Evolutionary conservation across 2,329 filamentous ascomycete genomes (phyloP).

Genomic region (Furcasterigmium sp.): DNA sequence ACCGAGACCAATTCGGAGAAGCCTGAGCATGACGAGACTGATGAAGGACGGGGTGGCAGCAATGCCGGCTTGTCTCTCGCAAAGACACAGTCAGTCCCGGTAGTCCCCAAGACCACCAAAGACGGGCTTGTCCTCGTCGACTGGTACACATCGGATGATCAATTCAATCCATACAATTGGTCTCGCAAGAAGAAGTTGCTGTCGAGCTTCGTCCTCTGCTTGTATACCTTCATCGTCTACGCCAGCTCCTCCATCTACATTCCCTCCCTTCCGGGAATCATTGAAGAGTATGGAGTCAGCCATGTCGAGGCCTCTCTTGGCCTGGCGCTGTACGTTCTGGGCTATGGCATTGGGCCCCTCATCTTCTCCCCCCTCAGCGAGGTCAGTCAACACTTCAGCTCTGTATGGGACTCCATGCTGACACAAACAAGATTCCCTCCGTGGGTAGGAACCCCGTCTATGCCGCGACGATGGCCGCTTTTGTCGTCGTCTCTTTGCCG

Average conservation of each 20-base stretch:
- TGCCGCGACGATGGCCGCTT: slow-evolving; percentile 61
- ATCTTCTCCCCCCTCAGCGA: slow-evolving; percentile 63
- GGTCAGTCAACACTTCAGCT: slow-evolving; percentile 6
- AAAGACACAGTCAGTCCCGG: slow-evolving; percentile 39
- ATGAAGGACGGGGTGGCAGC: not conserved
- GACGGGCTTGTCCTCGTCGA: slow-evolving; percentile 49
- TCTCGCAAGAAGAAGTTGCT: slow-evolving; percentile 32
- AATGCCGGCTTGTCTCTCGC: not conserved
- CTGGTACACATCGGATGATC: slow-evolving; percentile 50
- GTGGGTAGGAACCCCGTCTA: slow-evolving; percentile 66
- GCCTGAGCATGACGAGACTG: not conserved
- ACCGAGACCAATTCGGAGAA: slow-evolving; percentile 1
- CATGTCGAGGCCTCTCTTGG: slow-evolving; percentile 49
- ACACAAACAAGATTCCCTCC: slow-evolving; percentile 38
- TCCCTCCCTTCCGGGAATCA: slow-evolving; percentile 39
- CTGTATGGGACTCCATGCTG: too few species aligned
- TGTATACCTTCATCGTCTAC: slow-evolving; percentile 59
- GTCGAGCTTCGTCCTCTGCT: slow-evolving; percentile 39
- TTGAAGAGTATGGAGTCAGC: slow-evolving; percentile 46
- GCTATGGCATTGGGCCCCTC: slow-evolving; percentile 59
- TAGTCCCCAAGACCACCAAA: slow-evolving; percentile 41
- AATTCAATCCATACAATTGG: slow-evolving; percentile 53
- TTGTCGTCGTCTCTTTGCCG: slow-evolving; percentile 61
- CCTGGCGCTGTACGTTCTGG: slow-evolving; percentile 58
- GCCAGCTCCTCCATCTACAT: slow-evolving; percentile 42